These are phyloP conservation scores for Carex kokanica DNA, from an alignment of 176 grass and related monocot species.

Conservation along the genomic window DNA sequence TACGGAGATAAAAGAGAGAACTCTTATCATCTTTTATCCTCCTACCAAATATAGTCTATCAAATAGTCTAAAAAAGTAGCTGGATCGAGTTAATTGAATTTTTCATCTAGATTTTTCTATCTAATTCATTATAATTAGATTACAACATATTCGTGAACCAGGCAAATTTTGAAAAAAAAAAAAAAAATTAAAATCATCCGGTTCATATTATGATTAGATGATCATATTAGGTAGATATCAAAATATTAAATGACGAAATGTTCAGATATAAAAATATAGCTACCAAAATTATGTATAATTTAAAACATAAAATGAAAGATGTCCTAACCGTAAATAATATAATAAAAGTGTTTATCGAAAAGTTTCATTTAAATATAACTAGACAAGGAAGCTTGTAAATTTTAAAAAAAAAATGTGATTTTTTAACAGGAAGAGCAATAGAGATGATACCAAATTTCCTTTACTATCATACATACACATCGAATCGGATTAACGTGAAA, in stretches of 20 bases:
- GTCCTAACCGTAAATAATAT: no score
- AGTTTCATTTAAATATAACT: no score
- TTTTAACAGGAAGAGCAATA: no score
- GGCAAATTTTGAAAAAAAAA: neutral
- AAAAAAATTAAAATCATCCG: neutral
- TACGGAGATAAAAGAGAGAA: neutral
- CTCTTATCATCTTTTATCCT: neutral
- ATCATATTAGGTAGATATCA: neutral
- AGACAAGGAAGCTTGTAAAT: no score
- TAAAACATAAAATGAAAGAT: no score
- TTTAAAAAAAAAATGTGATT: no score
- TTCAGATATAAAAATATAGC: neutral
- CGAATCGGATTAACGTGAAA: no score
- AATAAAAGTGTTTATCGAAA: no score
- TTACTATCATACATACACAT: no score
- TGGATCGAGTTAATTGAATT: neutral
- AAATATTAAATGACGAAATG: neutral
- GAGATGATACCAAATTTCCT: no score
- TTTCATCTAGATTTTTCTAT: neutral
- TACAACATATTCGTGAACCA: neutral
- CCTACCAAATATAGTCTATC: neutral
- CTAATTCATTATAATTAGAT: neutral
- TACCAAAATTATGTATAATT: neutral
- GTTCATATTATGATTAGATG: neutral
- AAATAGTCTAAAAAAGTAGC: neutral